Percentiles rank a stretch among this genome's conserved stretches.
These are phyloP conservation scores for Phytophthora pistaciae DNA, from an alignment of 352 stramenopile genomes.

Conservation along the genomic window DNA sequence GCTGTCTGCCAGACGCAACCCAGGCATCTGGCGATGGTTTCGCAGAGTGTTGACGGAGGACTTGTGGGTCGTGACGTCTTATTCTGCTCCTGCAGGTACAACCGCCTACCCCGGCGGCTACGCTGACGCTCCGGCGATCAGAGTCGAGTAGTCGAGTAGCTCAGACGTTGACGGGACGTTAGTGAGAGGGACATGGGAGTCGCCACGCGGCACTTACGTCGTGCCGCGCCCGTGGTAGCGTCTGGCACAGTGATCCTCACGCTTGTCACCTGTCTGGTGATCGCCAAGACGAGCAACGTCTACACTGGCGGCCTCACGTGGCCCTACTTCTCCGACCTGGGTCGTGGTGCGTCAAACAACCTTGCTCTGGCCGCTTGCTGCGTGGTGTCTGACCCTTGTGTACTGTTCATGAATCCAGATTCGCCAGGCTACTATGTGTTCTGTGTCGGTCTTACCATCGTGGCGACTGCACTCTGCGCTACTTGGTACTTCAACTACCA, in stretches of 20 bases:
- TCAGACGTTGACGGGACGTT: background rate
- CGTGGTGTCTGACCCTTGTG: conserved; percentile 1
- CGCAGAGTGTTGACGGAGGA: background rate
- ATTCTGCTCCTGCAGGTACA: conserved; percentile 5
- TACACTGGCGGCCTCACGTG: conserved; percentile 66
- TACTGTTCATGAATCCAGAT: conserved; percentile 27
- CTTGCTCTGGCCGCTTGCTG: background rate
- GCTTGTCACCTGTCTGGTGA: conserved; percentile 58
- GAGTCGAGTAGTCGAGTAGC: conserved; percentile 7
- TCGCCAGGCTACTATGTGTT: conserved; percentile 66
- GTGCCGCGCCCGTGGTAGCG: conserved; percentile 45
- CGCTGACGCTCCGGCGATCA: background rate
- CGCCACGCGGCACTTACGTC: conserved; percentile 4
- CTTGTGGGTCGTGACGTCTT: conserved; percentile 17
- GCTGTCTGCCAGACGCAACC: background rate
- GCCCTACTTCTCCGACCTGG: conserved; percentile 79
- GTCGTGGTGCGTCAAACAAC: conserved; percentile 37
- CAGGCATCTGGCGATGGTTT: conserved; percentile 14
- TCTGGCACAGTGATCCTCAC: conserved; percentile 50
- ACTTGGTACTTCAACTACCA: conserved; percentile 70
- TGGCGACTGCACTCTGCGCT: conserved; percentile 39
- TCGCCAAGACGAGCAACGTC: conserved; percentile 59
- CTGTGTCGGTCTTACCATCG: conserved; percentile 49
- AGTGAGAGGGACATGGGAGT: conserved; percentile 9
- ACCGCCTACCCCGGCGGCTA: background rate